These are phyloP conservation scores for Metarhizium guizhouense DNA, from an alignment of 2,329 filamentous ascomycete species.

Conservation along the genomic window DNA sequence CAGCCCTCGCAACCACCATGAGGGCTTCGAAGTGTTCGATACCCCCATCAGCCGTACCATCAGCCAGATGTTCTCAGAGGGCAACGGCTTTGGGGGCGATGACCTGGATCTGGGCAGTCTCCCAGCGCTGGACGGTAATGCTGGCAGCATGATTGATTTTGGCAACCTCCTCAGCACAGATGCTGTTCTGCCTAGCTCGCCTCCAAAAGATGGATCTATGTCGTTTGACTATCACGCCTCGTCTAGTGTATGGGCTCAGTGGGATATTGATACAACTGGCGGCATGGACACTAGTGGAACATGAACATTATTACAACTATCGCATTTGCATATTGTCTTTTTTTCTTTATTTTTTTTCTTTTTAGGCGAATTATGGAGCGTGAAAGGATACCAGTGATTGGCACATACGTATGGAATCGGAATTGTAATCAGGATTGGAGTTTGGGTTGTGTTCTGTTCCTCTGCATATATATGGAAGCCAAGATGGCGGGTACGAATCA, in stretches of 20 bases:
- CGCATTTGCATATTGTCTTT: background rate
- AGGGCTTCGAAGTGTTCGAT: conserved; percentile 31
- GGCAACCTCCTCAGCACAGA: conserved; percentile 39
- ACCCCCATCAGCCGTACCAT: conserved; percentile 56
- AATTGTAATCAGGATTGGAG: background rate
- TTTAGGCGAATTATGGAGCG: background rate
- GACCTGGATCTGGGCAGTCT: conserved; percentile 35
- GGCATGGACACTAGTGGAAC: background rate
- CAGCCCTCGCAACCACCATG: conserved; percentile 32
- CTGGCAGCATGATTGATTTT: conserved; percentile 34
- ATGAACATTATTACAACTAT: background rate
- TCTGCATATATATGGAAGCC: background rate
- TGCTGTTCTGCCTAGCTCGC: conserved; percentile 37
- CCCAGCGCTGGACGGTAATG: conserved; percentile 28
- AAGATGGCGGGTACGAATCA: background rate
- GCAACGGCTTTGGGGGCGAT: conserved; percentile 33
- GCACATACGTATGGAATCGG: background rate
- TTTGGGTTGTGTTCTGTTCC: background rate
- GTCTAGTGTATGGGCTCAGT: conserved; percentile 20
- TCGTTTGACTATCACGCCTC: conserved; percentile 22
- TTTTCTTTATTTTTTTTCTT: background rate
- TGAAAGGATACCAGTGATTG: background rate
- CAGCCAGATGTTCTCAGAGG: conserved; percentile 53
- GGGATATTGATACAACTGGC: conserved; percentile 14
- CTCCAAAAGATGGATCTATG: conserved; percentile 24